These are phyloP conservation scores for Microstegium vimineum DNA, from an alignment of 176 grass and related monocot species.

Conservation along the genomic window DNA sequence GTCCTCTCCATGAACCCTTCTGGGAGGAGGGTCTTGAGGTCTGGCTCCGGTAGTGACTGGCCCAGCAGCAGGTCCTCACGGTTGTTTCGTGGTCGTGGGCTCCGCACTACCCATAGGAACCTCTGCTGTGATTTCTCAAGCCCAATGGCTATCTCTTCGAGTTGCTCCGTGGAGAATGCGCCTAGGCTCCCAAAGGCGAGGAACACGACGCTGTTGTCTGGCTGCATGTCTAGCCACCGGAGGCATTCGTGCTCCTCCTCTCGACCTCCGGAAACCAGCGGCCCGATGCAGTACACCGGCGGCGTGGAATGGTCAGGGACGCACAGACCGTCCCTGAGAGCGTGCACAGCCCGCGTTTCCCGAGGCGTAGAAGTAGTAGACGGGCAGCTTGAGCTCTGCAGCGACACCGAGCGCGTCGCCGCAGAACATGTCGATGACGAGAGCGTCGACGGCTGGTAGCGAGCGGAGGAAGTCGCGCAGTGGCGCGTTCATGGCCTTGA, in stretches of 20 bases:
- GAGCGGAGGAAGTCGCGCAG: slow-evolving; percentile 52
- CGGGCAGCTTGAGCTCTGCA: slow-evolving; percentile 29
- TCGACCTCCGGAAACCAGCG: not conserved
- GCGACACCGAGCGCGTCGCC: slow-evolving; percentile 24
- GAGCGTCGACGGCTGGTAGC: slow-evolving; percentile 20
- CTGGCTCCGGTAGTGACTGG: not conserved
- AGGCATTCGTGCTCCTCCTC: slow-evolving; percentile 31
- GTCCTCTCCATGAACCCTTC: slow-evolving; percentile 42
- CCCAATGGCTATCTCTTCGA: slow-evolving; percentile 42
- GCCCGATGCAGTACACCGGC: slow-evolving; percentile 49
- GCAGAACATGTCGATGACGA: slow-evolving; percentile 65
- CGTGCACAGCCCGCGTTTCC: slow-evolving; percentile 27
- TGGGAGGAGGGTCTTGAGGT: slow-evolving; percentile 17
- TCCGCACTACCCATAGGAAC: slow-evolving; percentile 50
- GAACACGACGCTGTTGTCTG: slow-evolving; percentile 45
- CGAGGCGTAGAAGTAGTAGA: slow-evolving; percentile 35
- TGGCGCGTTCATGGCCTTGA: slow-evolving; percentile 16
- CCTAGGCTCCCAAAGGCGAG: slow-evolving; percentile 57
- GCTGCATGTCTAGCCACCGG: slow-evolving; percentile 42
- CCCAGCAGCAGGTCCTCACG: not conserved
- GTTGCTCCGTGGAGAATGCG: slow-evolving; percentile 27
- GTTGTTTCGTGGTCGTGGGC: not conserved
- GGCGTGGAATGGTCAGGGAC: slow-evolving; percentile 14
- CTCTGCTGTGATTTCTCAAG: slow-evolving; percentile 44
- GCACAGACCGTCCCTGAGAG: slow-evolving; percentile 24